Conservation (phyloP, 805 yeast species). For the Priceomyces carsonii region DNA sequence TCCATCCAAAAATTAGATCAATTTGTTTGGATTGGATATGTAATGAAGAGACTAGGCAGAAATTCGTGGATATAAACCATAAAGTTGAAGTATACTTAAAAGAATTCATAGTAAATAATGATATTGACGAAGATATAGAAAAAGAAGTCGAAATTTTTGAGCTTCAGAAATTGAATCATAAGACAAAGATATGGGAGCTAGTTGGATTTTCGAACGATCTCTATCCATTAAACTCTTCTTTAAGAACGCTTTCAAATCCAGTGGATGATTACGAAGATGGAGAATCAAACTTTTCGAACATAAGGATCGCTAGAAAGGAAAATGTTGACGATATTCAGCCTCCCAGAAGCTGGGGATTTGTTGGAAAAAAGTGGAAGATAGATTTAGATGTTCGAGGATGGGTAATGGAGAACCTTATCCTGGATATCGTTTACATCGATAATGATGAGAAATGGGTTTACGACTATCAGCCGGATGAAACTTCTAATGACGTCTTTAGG, state of each 20-base stretch:
- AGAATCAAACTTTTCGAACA: constrained; percentile 7
- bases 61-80: constrained; percentile 49
- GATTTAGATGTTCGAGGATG: constrained; percentile 66
- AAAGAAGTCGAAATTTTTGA: constrained; percentile 67
- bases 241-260: constrained; percentile 15
- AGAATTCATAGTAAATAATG: constrained; percentile 12
- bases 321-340: constrained; percentile 46
- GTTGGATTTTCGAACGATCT: constrained; percentile 58
- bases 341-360: constrained; percentile 61
- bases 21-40: constrained; percentile 46
- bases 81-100: constrained; percentile 43
- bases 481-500: constrained; percentile 44
- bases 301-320: constrained; percentile 1
- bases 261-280: constrained; percentile 18
- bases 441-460: constrained; percentile 85
- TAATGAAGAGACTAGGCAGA: constrained; percentile 66
- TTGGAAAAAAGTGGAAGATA: constrained; percentile 55
- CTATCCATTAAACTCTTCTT: constrained; percentile 47
- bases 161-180: constrained; percentile 53
- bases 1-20: constrained; percentile 59
- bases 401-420: constrained; percentile 54
- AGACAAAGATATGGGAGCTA: constrained; percentile 61
- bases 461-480: constrained; percentile 45
- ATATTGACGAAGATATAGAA: constrained; percentile 15
- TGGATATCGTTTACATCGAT: constrained; percentile 60